Evolutionary conservation across 2,329 filamentous ascomycete genomes (phyloP).

Genomic region (Metarhizium guizhouense): DNA sequence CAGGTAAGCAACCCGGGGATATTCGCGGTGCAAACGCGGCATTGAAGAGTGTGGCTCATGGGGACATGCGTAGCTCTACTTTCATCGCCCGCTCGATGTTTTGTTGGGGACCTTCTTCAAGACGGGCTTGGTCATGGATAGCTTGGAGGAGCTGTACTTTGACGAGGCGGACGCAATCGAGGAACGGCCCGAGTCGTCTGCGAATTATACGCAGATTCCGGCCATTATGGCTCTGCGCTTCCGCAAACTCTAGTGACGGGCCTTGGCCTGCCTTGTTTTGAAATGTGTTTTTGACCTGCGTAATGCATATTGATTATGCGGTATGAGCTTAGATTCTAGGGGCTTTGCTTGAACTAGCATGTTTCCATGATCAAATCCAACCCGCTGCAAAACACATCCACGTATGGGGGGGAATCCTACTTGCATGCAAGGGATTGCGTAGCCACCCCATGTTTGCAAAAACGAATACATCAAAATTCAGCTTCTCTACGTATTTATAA

Average conservation of each 20-base stretch:
- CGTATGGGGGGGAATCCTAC: too few relatives aligned
- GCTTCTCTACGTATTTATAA: too few relatives aligned
- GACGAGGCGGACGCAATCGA: constrained; percentile 21
- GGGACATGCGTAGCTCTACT: constrained; percentile 21
- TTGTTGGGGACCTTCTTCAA: constrained; percentile 34
- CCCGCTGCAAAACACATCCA: too few relatives aligned
- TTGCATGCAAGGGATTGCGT: too few relatives aligned
- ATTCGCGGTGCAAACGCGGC: too few relatives aligned
- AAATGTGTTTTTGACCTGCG: too few relatives aligned
- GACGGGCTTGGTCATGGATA: constrained; percentile 32
- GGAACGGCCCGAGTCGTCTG: constrained; percentile 21
- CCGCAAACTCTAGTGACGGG: background rate
- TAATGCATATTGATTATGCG: too few relatives aligned
- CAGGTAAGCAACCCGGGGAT: constrained; percentile 20
- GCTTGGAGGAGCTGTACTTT: constrained; percentile 38
- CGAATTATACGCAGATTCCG: constrained; percentile 31
- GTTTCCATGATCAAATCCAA: too few relatives aligned
- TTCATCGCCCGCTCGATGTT: constrained; percentile 36
- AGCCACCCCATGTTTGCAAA: too few relatives aligned
- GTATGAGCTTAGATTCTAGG: too few relatives aligned
- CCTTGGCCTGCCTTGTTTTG: background rate
- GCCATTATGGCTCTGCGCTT: constrained; percentile 16
- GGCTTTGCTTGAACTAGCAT: too few relatives aligned
- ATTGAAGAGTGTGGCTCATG: background rate
- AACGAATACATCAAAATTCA: too few relatives aligned